Evolutionary conservation across 1,139 yeast species (phyloP).

Genomic region (Sugiyamaella pinicola): DNA sequence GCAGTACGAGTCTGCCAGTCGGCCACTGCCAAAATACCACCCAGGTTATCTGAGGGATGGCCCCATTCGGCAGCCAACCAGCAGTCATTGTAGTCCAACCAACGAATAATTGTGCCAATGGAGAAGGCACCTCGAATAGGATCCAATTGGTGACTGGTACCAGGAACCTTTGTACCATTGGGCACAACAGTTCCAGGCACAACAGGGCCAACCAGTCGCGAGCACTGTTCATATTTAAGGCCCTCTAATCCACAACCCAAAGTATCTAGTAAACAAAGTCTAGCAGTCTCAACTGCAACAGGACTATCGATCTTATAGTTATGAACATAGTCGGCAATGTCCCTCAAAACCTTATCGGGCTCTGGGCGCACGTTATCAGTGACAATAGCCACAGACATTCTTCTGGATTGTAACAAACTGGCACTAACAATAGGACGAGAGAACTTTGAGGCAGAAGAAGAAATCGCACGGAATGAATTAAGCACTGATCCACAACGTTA

Average conservation of each 20-base stretch:
- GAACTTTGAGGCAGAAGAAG: constrained; percentile 4
- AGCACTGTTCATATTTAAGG: constrained; percentile 54
- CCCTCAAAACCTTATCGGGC: constrained; percentile 52
- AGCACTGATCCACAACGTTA: constrained; percentile 15
- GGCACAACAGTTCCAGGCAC: constrained; percentile 59
- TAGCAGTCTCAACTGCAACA: constrained; percentile 56
- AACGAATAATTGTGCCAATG: constrained; percentile 57
- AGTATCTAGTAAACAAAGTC: constrained; percentile 56
- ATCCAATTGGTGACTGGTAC: constrained; percentile 54
- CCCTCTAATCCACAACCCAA: constrained; percentile 66
- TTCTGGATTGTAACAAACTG: constrained; percentile 8
- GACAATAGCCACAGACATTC: constrained; percentile 38
- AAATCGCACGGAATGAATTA: constrained; percentile 9
- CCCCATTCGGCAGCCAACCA: constrained; percentile 72
- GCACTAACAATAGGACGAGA: constrained; percentile 7
- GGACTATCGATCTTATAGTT: constrained; percentile 49
- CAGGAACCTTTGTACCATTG: constrained; percentile 56
- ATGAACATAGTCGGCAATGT: constrained; percentile 56
- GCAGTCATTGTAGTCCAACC: constrained; percentile 64
- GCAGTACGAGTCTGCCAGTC: constrained; percentile 55
- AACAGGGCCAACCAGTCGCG: constrained; percentile 53
- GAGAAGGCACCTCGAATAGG: constrained; percentile 61
- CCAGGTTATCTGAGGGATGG: constrained; percentile 62
- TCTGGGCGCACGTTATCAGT: constrained; percentile 53
- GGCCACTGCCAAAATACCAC: constrained; percentile 60